phyloP scores from a whole-genome alignment of 306 rosid genomes.

The Trifolium fragiferum region DNA sequence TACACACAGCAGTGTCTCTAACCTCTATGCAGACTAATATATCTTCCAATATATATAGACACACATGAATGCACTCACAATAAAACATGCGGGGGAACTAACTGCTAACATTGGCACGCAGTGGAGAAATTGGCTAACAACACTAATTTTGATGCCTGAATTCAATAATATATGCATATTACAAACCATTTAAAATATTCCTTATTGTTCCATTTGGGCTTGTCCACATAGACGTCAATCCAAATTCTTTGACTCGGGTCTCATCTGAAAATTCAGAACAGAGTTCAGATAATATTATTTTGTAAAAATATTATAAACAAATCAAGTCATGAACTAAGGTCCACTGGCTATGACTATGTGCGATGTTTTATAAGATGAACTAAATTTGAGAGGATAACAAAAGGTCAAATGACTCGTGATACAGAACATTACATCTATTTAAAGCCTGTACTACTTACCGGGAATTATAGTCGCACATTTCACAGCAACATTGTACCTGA shows the following conservation, averaged over 20 bases:
- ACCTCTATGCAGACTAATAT: background rate
- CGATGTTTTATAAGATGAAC: conserved; percentile 14
- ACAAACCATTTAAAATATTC: conserved; percentile 87
- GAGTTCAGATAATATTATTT: conserved; percentile 4
- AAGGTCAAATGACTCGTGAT: conserved; percentile 7
- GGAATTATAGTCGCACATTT: conserved; percentile 98
- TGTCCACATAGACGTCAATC: conserved; percentile 97
- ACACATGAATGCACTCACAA: conserved; percentile 9
- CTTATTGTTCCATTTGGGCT: conserved; percentile 98
- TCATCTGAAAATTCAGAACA: conserved; percentile 68
- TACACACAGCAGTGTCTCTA: background rate
- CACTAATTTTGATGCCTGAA: conserved; percentile 23
- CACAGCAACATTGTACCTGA: conserved; percentile 93
- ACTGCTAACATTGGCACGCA: background rate
- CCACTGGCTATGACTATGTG: conserved; percentile 29
- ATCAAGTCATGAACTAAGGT: conserved; percentile 18
- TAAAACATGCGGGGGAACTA: background rate
- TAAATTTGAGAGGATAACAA: background rate
- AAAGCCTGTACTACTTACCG: conserved; percentile 59
- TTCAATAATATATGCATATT: conserved; percentile 13
- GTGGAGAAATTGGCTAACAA: conserved; percentile 20
- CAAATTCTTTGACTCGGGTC: conserved; percentile 91
- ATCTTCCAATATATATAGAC: background rate
- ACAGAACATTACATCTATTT: conserved; percentile 20
- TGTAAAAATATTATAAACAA: conserved; percentile 4